Evolutionary conservation across 148 eudicot species (phyloP).

Genomic region (Cornus suecica): DNA sequence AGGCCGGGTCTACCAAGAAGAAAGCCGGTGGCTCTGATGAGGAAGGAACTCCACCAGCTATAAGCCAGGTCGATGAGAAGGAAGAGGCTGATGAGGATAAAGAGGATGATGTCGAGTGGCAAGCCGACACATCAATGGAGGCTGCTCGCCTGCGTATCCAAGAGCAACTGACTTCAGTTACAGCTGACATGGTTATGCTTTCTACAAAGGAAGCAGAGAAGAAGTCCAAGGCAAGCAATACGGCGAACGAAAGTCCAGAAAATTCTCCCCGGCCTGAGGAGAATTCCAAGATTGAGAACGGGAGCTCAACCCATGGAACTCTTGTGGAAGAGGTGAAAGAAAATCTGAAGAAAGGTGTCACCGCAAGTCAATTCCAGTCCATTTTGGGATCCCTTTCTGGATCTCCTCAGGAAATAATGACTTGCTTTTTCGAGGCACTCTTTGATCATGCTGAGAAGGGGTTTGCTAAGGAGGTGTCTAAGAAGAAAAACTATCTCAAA

Average conservation of each 20-base stretch:
- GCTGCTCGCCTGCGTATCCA: slow-evolving; percentile 69
- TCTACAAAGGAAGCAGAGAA: slow-evolving; percentile 43
- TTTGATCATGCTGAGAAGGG: slow-evolving; percentile 53
- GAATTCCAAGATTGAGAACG: slow-evolving; percentile 22
- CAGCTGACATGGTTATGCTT: slow-evolving; percentile 86
- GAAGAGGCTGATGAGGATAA: slow-evolving; percentile 35
- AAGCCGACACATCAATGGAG: slow-evolving; percentile 68
- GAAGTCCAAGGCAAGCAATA: slow-evolving; percentile 20
- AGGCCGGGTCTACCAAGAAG: slow-evolving; percentile 48
- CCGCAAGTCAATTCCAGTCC: slow-evolving; percentile 47
- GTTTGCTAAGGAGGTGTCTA: slow-evolving; percentile 47
- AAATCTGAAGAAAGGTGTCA: slow-evolving; percentile 33
- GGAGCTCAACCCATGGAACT: slow-evolving; percentile 14
- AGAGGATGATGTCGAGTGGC: slow-evolving; percentile 66
- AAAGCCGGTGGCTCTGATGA: slow-evolving; percentile 62
- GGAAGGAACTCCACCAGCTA: slow-evolving; percentile 46
- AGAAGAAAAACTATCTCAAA: slow-evolving; percentile 46
- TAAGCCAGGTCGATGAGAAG: slow-evolving; percentile 45
- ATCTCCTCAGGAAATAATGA: slow-evolving; percentile 42
- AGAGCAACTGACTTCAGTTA: slow-evolving; percentile 73
- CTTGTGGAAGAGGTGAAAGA: slow-evolving; percentile 47
- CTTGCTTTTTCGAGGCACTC: slow-evolving; percentile 53
- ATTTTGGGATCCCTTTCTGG: slow-evolving; percentile 50
- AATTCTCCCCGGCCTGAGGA: slow-evolving; percentile 14
- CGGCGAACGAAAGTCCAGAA: not conserved